Conservation (phyloP, 2,329 filamentous ascomycete species). For the Penicillium hesseltinei region DNA sequence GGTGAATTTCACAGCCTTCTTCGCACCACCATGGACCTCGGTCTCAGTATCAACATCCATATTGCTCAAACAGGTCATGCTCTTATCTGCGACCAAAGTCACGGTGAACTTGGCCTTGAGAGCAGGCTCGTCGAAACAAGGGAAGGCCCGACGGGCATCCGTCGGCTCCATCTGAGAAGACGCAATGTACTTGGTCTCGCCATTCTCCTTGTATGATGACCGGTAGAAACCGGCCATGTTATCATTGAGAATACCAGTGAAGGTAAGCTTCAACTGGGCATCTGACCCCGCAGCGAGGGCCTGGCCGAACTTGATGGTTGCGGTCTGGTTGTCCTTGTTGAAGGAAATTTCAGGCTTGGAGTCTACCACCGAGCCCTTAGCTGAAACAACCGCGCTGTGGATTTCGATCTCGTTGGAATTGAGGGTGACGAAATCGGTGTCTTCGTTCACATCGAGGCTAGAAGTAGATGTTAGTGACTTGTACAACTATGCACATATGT, state of each 20-base stretch:
- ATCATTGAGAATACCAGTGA: slow-evolving; percentile 79
- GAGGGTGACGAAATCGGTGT: slow-evolving; percentile 79
- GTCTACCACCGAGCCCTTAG: slow-evolving; percentile 54
- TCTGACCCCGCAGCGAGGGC: slow-evolving; percentile 71
- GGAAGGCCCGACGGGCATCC: slow-evolving; percentile 87
- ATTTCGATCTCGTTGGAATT: slow-evolving; percentile 87
- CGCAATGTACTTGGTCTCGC: slow-evolving; percentile 76
- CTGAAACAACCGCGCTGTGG: slow-evolving; percentile 66
- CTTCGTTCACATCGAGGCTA: slow-evolving; percentile 76
- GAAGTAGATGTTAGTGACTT: slow-evolving; percentile 12
- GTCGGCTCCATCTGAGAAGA: slow-evolving; percentile 97
- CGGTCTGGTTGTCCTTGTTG: slow-evolving; percentile 76
- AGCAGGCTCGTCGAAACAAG: slow-evolving; percentile 93
- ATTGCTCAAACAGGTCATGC: slow-evolving; percentile 89
- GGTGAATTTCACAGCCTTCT: slow-evolving; percentile 89
- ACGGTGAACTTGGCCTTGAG: slow-evolving; percentile 92
- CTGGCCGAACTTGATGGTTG: slow-evolving; percentile 75
- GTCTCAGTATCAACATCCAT: slow-evolving; percentile 88
- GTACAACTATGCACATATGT: neutral
- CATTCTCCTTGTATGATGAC: slow-evolving; percentile 87
- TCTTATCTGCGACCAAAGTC: slow-evolving; percentile 84
- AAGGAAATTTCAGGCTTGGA: slow-evolving; percentile 68
- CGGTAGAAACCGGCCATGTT: slow-evolving; percentile 98
- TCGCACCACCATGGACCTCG: slow-evolving; percentile 65
- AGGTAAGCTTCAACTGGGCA: slow-evolving; percentile 73